Evolutionary conservation across 352 stramenopile species (phyloP).

Genomic region (Phytophthora palmivora): DNA sequence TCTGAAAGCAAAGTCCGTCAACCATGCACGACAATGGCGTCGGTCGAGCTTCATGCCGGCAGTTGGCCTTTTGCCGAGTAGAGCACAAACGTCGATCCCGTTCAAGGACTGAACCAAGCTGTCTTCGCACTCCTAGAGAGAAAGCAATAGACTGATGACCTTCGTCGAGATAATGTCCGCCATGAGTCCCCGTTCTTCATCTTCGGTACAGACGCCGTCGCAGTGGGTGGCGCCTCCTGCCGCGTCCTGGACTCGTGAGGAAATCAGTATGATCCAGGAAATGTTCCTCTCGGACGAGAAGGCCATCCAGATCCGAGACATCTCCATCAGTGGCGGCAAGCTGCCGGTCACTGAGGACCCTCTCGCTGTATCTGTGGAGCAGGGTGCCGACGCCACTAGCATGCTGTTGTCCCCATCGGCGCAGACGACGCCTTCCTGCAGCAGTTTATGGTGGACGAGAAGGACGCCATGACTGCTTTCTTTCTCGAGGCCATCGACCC

Average conservation of each 20-base stretch:
- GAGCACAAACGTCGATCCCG: constrained; percentile 26
- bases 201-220: constrained; percentile 4
- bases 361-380: constrained; percentile 26
- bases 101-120: constrained; percentile 18
- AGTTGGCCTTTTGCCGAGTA: constrained; percentile 41
- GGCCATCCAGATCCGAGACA: constrained; percentile 51
- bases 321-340: constrained; percentile 41
- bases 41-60: constrained; percentile 1
- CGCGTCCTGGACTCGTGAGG: constrained; percentile 50
- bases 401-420: constrained; percentile 66
- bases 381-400: constrained; percentile 50
- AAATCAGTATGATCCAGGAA: constrained; percentile 68
- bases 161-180: constrained; percentile 35
- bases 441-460: constrained; percentile 61
- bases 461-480: constrained; percentile 68
- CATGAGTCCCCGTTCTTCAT: constrained; percentile 13
- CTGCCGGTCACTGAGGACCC: constrained; percentile 22
- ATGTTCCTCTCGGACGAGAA: constrained; percentile 56
- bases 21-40: constrained; percentile 12
- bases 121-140: constrained; percentile 5
- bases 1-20: constrained; percentile 12
- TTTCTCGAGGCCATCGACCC: constrained; percentile 68
- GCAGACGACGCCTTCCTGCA: constrained; percentile 53
- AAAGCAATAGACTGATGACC: constrained; percentile 22
- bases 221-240: constrained; percentile 36